Evolutionary conservation across 106 monocot genomes (phyloP).

Genomic region (Acorus calamus): DNA sequence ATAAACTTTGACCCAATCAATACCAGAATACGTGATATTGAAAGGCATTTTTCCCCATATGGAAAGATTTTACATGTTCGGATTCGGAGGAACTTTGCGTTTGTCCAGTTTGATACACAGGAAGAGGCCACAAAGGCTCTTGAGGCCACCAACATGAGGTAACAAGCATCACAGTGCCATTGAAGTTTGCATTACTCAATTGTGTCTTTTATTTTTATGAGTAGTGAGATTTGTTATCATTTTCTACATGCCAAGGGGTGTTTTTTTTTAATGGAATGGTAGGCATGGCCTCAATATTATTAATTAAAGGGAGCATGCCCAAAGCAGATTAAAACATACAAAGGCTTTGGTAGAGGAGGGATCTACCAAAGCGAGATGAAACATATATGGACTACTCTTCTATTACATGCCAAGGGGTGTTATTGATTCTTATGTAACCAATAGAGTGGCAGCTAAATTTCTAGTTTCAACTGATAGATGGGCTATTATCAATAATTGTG

Average conservation of each 20-base stretch:
- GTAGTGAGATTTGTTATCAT: neutral
- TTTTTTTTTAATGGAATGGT: too few relatives aligned
- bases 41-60: conserved; percentile 74
- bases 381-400: too few relatives aligned
- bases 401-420: too few relatives aligned
- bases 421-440: too few relatives aligned
- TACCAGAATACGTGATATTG: conserved; percentile 57
- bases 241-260: too few relatives aligned
- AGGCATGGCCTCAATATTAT: too few relatives aligned
- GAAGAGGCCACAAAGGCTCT: conserved; percentile 75
- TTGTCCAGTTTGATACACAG: conserved; percentile 77
- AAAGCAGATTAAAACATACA: too few relatives aligned
- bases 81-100: conserved; percentile 74
- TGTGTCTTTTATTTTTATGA: neutral
- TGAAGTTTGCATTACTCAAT: too few relatives aligned
- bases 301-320: too few relatives aligned
- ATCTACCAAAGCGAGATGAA: too few relatives aligned
- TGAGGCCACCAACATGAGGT: conserved; percentile 65
- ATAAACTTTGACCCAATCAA: conserved; percentile 66
- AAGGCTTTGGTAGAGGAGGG: too few relatives aligned
- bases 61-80: conserved; percentile 65
- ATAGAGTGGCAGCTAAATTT: too few relatives aligned
- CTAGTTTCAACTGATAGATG: conserved; percentile 1
- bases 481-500: neutral
- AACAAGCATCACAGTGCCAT: neutral